These are phyloP conservation scores for Parasarocladium wereldwijsianum DNA, from an alignment of 2,329 filamentous ascomycete genomes.

Conservation along the genomic window DNA sequence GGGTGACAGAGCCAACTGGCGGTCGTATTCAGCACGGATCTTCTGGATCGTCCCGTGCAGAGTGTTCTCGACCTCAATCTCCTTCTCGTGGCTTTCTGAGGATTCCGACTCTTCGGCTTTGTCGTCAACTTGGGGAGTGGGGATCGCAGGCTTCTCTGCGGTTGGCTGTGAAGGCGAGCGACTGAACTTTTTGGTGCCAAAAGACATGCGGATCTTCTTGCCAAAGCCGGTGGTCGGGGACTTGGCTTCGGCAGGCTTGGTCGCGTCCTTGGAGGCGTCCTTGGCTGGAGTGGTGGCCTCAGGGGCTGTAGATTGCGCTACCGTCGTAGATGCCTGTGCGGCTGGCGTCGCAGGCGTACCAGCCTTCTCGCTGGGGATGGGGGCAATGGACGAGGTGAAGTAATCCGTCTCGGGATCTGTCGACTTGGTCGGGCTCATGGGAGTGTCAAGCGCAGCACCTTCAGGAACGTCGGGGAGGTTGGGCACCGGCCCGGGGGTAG, in stretches of 20 bases:
- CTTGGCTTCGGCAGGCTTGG: conserved; percentile 31
- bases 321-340: conserved; percentile 28
- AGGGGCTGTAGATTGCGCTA: conserved; percentile 32
- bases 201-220: conserved; percentile 76
- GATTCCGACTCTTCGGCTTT: conserved; percentile 51
- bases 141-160: conserved; percentile 55
- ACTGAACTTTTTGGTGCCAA: conserved; percentile 72
- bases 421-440: conserved; percentile 33
- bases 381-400: conserved; percentile 50
- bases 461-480: conserved; percentile 33
- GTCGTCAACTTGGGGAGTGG: too few relatives aligned
- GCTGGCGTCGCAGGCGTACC: conserved; percentile 30
- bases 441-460: conserved; percentile 24
- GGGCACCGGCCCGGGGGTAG: conserved; percentile 40
- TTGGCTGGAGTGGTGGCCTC: conserved; percentile 31
- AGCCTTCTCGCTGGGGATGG: conserved; percentile 14
- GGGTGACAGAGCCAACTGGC: conserved; percentile 41
- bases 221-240: conserved; percentile 54
- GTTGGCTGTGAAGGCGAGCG: conserved; percentile 45
- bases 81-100: conserved; percentile 52
- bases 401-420: conserved; percentile 55
- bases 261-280: conserved; percentile 28
- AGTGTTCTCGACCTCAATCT: conserved; percentile 63
- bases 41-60: conserved; percentile 59
- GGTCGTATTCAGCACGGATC: conserved; percentile 60